Evolutionary conservation across 2,329 filamentous ascomycete species (phyloP).

Genomic region (Colletotrichum sp.): DNA sequence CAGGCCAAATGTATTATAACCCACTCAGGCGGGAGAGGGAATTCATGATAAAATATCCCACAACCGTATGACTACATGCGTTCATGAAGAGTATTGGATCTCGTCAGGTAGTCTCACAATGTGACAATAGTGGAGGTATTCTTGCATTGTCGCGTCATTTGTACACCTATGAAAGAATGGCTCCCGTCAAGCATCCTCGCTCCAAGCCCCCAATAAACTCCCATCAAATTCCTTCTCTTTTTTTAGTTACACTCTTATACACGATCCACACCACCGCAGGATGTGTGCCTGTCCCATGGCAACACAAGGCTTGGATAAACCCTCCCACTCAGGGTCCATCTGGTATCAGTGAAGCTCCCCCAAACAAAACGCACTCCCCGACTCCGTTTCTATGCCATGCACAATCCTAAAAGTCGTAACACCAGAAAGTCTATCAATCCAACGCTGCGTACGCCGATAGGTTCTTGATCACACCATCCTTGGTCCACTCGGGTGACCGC

Average conservation of each 20-base stretch:
- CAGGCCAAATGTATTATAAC: not conserved
- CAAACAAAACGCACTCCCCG: not conserved
- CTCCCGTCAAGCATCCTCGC: slow-evolving; percentile 14
- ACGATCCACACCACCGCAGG: not conserved
- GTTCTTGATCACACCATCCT: slow-evolving; percentile 71
- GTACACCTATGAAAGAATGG: slow-evolving; percentile 19
- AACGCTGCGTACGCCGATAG: slow-evolving; percentile 68
- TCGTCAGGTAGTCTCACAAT: not conserved
- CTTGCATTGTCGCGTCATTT: slow-evolving; percentile 22
- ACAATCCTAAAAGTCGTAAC: not conserved
- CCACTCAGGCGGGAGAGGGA: not conserved
- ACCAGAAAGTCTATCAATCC: slow-evolving; percentile 29
- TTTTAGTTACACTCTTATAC: slow-evolving; percentile 20
- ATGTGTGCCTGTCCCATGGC: not conserved
- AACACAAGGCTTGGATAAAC: not conserved
- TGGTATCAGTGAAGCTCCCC: not conserved
- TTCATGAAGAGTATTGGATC: not conserved
- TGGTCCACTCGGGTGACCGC: slow-evolving; percentile 64
- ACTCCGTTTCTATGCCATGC: slow-evolving; percentile 2
- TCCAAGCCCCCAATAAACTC: slow-evolving; percentile 14
- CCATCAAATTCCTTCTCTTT: slow-evolving; percentile 6
- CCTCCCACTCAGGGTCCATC: not conserved
- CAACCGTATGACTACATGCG: not conserved
- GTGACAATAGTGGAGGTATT: slow-evolving; percentile 8
- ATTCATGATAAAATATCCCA: not conserved